Base-by-base conservation (phyloP, 1,139 yeast genomes). In the Geotrichum candidum region DNA sequence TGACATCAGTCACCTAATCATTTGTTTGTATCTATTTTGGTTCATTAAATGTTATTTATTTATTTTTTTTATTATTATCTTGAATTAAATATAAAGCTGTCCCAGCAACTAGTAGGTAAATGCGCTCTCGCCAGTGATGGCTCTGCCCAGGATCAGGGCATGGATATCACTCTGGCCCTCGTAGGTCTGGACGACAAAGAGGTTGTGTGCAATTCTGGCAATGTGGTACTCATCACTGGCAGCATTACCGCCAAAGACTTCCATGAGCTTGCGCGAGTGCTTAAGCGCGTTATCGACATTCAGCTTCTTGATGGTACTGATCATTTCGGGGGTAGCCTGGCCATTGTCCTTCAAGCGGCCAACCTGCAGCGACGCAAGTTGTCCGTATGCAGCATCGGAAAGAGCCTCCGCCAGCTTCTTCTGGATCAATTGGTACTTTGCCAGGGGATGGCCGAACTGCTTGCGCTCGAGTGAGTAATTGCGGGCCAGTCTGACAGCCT, bases 91-190 rank as follows among this genome's bases (percentile, higher is more conserved):
- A 46, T 22, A 35, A 10, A 13, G 41, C 41, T 3, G n/a, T 1
- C n/a, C n/a, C 13, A 15, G 41, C 41, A 35, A 4, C 41, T n/a
- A 41, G 48, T 41, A 41, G 60, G 63, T 67, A 62, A 77, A 78
- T 1, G 78, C 81, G 35, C 72, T 71, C 59, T 71, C 71, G 3
- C 81, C 81, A 10, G 81, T 78, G 51, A 77, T 76, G 46, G 78
- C 80, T 52, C 81, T 68, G 27, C 81, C 81, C 22, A 78, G 69
- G 51, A 77, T 77, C 56, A 78, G 69, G 6, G 76, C 79, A 64
- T 78, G 81, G 61, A 78, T 78, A 64, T 78, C 81, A 63, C 78
- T 74, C 65, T 78, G 81, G 48, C 81, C 81, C 68, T 78, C 81
- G 63, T 77, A 77, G 33, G 80, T 77, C 68, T 78, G 81, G 18